These are phyloP conservation scores for Ambrosia trifida DNA, from an alignment of 129 eudicot species.

Conservation along the genomic window DNA sequence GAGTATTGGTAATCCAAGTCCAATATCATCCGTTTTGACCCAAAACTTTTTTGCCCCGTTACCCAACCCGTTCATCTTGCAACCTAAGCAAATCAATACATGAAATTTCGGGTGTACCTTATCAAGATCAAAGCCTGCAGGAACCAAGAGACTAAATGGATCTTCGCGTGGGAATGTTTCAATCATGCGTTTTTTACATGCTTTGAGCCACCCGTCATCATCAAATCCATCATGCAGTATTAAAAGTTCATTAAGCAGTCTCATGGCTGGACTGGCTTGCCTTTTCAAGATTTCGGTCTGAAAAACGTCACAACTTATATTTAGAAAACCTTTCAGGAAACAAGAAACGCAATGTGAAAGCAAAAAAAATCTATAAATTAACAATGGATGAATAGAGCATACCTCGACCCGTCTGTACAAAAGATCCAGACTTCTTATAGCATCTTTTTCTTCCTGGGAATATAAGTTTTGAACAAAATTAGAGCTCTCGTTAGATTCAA, in stretches of 20 bases:
- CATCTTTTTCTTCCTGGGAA: constrained; percentile 93
- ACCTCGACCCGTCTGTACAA: constrained; percentile 97
- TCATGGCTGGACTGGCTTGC: constrained; percentile 94
- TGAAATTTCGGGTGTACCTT: constrained; percentile 53
- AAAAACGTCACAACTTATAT: constrained; percentile 3
- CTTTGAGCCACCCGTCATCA: constrained; percentile 90
- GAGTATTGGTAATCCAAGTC: no score
- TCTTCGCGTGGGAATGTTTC: constrained; percentile 95
- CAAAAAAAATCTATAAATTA: background rate
- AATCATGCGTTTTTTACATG: constrained; percentile 80
- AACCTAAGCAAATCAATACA: background rate
- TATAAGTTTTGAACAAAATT: background rate
- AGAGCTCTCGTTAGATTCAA: constrained; percentile 16
- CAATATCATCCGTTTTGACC: background rate
- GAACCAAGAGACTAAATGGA: constrained; percentile 89
- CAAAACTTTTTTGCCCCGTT: background rate
- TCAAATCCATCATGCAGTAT: constrained; percentile 87
- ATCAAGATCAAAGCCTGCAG: constrained; percentile 89
- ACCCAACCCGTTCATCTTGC: constrained; percentile 7
- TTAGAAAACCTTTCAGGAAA: background rate
- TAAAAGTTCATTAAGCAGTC: constrained; percentile 83
- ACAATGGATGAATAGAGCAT: constrained; percentile 23
- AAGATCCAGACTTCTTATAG: constrained; percentile 87
- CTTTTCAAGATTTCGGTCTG: constrained; percentile 90
- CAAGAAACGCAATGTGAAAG: constrained; percentile 5